Evolutionary conservation across 192 early-diverging fungal genomes (phyloP).

Genomic region (Coemansia sp.): DNA sequence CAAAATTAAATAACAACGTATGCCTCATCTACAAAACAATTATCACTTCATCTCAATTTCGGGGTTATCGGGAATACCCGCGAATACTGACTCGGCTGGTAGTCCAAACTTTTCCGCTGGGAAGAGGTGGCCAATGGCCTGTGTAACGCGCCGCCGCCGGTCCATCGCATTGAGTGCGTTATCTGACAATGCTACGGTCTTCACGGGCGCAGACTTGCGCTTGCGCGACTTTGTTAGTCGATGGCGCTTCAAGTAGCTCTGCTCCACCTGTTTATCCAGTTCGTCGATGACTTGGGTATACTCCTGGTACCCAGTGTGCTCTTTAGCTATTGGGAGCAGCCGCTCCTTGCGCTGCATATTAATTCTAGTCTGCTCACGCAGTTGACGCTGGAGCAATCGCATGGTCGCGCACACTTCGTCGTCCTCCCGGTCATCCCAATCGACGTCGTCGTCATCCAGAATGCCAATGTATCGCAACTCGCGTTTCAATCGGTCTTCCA

Average conservation of each 20-base stretch:
- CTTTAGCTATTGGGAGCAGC: slow-evolving; percentile 60
- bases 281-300: slow-evolving; percentile 87
- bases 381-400: slow-evolving; percentile 67
- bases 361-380: slow-evolving; percentile 68
- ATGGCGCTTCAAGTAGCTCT: slow-evolving; percentile 84
- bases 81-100: slow-evolving; percentile 44
- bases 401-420: slow-evolving; percentile 78
- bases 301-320: slow-evolving; percentile 84
- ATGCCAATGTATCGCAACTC: slow-evolving; percentile 87
- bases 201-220: slow-evolving; percentile 62
- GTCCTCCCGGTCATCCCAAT: slow-evolving; percentile 74
- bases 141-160: slow-evolving; percentile 67
- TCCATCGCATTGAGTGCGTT: slow-evolving; percentile 69
- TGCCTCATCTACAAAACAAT: not conserved
- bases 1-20: too few species aligned
- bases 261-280: slow-evolving; percentile 88
- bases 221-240: slow-evolving; percentile 74
- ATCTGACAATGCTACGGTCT: slow-evolving; percentile 68
- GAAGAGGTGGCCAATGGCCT: slow-evolving; percentile 65
- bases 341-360: slow-evolving; percentile 72
- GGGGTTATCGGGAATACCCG: slow-evolving; percentile 41
- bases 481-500: slow-evolving; percentile 83
- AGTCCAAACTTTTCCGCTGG: slow-evolving; percentile 54
- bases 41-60: slow-evolving; percentile 19
- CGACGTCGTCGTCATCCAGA: slow-evolving; percentile 75